These are phyloP conservation scores for Andrographis paniculata DNA, from an alignment of 305 asterid species.

Conservation along the genomic window DNA sequence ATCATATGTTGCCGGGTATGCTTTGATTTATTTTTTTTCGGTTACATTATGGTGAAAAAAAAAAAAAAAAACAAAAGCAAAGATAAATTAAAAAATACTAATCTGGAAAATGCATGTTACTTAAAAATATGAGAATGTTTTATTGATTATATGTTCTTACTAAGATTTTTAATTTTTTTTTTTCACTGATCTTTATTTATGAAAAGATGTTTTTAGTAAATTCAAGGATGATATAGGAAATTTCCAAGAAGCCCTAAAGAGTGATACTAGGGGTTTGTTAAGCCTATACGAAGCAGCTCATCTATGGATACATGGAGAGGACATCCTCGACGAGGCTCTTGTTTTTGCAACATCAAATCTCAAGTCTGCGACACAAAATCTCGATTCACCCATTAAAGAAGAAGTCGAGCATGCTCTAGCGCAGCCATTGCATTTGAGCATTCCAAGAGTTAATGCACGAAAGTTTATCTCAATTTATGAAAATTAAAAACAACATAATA, in stretches of 20 bases:
- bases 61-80: too few relatives aligned
- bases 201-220: constrained; percentile 17
- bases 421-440: constrained; percentile 24
- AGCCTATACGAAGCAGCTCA: constrained; percentile 29
- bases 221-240: constrained; percentile 17
- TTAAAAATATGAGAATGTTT: too few relatives aligned
- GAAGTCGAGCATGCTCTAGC: constrained; percentile 21
- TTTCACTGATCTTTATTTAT: too few relatives aligned
- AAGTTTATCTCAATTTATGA: constrained; percentile 19
- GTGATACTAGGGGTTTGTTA: constrained; percentile 20
- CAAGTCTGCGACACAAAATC: constrained; percentile 4
- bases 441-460: constrained; percentile 18
- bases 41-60: too few relatives aligned
- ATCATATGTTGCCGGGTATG: constrained; percentile 23
- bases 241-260: constrained; percentile 16
- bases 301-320: constrained; percentile 17
- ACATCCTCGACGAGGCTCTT: constrained; percentile 25
- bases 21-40: too few relatives aligned
- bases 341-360: constrained; percentile 18
- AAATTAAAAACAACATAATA: constrained; percentile 9
- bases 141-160: too few relatives aligned
- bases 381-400: constrained; percentile 6
- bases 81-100: too few relatives aligned
- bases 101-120: too few relatives aligned
- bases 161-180: too few relatives aligned